Evolutionary conservation across 495 filamentous ascomycete genomes (phyloP), one percentile per base, ranked within the genome.

Genomic region (Penicillium cinerascens): DNA sequence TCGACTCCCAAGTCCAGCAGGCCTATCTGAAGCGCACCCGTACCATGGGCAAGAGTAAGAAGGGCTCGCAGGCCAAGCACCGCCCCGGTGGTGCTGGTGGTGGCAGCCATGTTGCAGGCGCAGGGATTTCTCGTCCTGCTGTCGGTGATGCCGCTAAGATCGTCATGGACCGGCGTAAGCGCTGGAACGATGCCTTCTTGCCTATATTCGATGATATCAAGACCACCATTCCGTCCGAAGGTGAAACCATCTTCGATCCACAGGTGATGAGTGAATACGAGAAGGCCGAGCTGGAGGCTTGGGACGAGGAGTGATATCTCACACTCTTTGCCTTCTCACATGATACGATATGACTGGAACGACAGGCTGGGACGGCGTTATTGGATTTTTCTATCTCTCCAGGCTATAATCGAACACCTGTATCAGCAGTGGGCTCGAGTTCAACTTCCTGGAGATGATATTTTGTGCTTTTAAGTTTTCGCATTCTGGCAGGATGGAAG

Each of bases 1-100:
- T 99, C 21, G 93, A 99, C 71, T 82, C 83, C 46, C 93, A 99
- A 69, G 92, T 99, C 44, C 89, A 97, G 63, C 84, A 89, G 60
- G 91, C 92, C 22, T 99, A 96, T 61, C 84, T 95, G 35, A 97
- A 97, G 76, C 87, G 93, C 37, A 96, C 90, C n/a, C 86, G 93
- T 25, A 95, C 88, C 4, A 84, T 97, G 72, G 87, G 89, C 62
- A 96, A 90, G 73, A 89, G 83, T 44, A 97, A 96, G 74, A 96
- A 96, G 72, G 73, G 75, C 38, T 69, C 73, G 6, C 74, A 82
- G 52, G 81, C 85, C n/a, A 92, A 92, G 62, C 65, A 78, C 44
- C 78, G 90, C 2, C 90, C 91, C 16, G 81, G 81, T 26, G 81
- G 77, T 27, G 71, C 75, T 3, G 79, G 78, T 20, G 79, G 79